Evolutionary conservation across 1,284 basidiomycete genomes (phyloP), one percentile per base, ranked within the genome.

Genomic region (Fomitopsis pinicola): DNA sequence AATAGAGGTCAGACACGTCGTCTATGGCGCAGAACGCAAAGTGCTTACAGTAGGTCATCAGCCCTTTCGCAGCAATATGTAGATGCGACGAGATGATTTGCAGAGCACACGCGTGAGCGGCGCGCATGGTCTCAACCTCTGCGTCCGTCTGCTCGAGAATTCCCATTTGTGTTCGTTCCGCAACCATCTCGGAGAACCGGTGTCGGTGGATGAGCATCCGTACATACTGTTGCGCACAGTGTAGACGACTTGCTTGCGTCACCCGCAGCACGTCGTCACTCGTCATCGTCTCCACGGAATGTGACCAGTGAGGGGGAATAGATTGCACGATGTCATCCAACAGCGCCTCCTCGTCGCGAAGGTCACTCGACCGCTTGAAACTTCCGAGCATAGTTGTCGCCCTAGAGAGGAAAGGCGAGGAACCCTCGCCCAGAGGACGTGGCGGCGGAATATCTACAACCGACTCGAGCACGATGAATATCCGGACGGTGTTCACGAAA

Each of bases 1-100:
- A 67, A 15, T 33, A 17, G 57, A 59, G 57, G 36, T 59, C n/a
- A 60, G 10, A 54, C 45, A 17, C 61, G 40, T 26, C 42, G 61
- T 59, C 45, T 62, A 48, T 62, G 30, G 46, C 19, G 40, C 45
- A 46, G 17, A n/a, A 58, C 28, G 48, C n/a, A 53, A 38, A 81
- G 30, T 33, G 30, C 91, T 75, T 68, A 94, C 91, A 95, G 71
- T 95, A 95, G 7, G 94, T 95, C 93, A 96, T 95, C 70, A 95
- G 76, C 15, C 93, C 93, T 71, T 93, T 90, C 72, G 87, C 86
- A 28, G 91, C 92, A 59, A 95, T 86, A 66, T 93, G 87, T 64
- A 93, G 79, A 73, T 95, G 89, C 35, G 91, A 85, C 44, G 88
- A 84, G 62, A 95, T 86, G 63, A 96, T 89, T 71, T 91, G 85